Evolutionary conservation across 352 stramenopile species (phyloP), one percentile per base, ranked within the genome.

Genomic region (Blastocystis sp.): DNA sequence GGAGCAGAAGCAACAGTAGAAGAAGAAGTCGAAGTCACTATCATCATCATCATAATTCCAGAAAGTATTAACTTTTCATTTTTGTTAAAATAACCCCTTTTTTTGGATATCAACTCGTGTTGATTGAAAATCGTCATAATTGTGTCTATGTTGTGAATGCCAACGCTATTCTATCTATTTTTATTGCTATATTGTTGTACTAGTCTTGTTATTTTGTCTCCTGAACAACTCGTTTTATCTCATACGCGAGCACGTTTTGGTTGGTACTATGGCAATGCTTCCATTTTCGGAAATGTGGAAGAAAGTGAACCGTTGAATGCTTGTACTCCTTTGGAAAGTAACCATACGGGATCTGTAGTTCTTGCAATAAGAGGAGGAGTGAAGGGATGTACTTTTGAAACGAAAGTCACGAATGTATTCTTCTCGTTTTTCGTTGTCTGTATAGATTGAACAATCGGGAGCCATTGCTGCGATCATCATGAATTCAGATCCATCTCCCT

Each of bases 401-500:
- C 24, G 34, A 81, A 81, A n/a, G 70, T 81, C 9, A 64, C 24
- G 24, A 62, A 63, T 45, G 70, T 81, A 47, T 24, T 13, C 26
- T n/a, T 37, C 3, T 7, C 8, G 9, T 26, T 24, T 13, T 26
- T 16, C 24, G n/a, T 45, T 3, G 37, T 8, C 63, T 34, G 8
- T 30, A 1, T 81, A 81, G 70, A 81, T 81, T 62, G 39, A 81
- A 43, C 8, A 20, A 20, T 62, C 70, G 8, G 70, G 70, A 65
- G 70, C 70, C 0, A 3, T 81, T 64, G 70, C 70, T 2, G 70
- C 70, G 13, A 63, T 81, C 13, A 81, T 81, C 54, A 81, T 81
- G 70, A 81, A 81, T 37, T 26, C 70, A 4, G 11, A 5, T 30
- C 7, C n/a, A 26, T 66, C 47, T 37, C 24, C n/a, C 13, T 63